phyloP scores from a whole-genome alignment of 305 asterid genomes.

The Fraxinus dipetala region DNA sequence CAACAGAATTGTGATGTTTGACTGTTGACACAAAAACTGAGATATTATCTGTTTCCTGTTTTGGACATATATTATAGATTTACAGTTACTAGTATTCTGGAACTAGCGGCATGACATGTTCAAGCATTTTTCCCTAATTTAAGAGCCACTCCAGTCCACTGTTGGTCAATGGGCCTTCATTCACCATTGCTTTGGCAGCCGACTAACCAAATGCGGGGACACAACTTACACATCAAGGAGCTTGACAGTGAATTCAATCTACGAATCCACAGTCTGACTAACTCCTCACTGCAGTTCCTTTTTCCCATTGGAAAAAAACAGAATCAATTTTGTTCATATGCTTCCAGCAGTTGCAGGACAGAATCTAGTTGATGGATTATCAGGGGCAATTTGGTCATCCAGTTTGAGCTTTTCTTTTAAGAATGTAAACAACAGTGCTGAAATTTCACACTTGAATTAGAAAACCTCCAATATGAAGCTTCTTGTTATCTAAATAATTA shows the following conservation, averaged over 20 bases:
- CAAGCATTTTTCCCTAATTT: not conserved
- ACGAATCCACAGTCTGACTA: not conserved
- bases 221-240: not conserved
- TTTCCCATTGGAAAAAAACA: not conserved
- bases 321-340: not conserved
- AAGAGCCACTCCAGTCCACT: not conserved
- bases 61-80: not conserved
- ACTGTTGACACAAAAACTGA: not conserved
- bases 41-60: not conserved
- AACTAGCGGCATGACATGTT: not conserved
- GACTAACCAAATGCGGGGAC: not conserved
- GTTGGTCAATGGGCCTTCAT: not conserved
- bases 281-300: not conserved
- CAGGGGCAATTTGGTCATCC: not conserved
- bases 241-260: not conserved
- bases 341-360: not conserved
- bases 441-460: not conserved
- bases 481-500: not conserved
- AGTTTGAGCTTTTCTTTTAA: not conserved
- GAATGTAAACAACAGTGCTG: not conserved
- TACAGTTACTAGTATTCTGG: not conserved
- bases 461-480: not conserved
- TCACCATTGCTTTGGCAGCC: not conserved
- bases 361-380: not conserved
- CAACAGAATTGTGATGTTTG: not conserved